Evolutionary conservation across 352 stramenopile species (phyloP).

Genomic region (Globisporangium yorkense): DNA sequence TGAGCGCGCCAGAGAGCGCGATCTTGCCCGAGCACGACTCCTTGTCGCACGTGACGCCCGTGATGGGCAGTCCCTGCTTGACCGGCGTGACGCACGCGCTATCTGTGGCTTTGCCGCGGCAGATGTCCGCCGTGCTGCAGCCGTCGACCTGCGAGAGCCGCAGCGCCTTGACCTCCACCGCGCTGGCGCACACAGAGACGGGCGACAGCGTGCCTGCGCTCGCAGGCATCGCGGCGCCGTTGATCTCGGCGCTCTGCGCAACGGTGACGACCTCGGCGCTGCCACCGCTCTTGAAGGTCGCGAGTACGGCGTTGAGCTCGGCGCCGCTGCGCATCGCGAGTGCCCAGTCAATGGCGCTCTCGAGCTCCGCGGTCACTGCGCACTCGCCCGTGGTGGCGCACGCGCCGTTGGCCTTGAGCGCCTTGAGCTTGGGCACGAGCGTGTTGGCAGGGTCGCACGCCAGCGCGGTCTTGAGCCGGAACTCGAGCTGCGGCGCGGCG

Average conservation of each 20-base stretch:
- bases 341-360: conserved; percentile 59
- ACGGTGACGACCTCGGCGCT: conserved; percentile 41
- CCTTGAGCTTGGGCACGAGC: conserved; percentile 33
- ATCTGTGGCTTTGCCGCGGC: conserved; percentile 34
- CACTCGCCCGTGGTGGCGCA: conserved; percentile 36
- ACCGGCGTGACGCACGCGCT: conserved; percentile 41
- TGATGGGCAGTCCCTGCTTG: conserved; percentile 23
- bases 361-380: conserved; percentile 42
- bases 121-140: conserved; percentile 61
- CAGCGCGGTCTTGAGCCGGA: conserved; percentile 36
- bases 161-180: conserved; percentile 37
- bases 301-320: conserved; percentile 39
- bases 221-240: conserved; percentile 22
- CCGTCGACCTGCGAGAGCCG: conserved; percentile 40
- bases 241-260: conserved; percentile 29
- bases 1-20: conserved; percentile 28
- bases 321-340: conserved; percentile 38
- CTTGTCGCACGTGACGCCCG: conserved; percentile 30
- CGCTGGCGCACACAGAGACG: conserved; percentile 46
- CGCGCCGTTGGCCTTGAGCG: conserved; percentile 24
- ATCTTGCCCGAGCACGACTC: conserved; percentile 52
- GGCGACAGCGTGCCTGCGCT: conserved; percentile 9
- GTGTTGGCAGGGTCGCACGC: conserved; percentile 36
- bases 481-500: conserved; percentile 29
- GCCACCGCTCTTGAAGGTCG: conserved; percentile 33